Percentiles rank a stretch among this genome's conserved stretches.
Conservation (phyloP, 2,329 filamentous ascomycete genomes). For the Rugonectria rugulosa region DNA sequence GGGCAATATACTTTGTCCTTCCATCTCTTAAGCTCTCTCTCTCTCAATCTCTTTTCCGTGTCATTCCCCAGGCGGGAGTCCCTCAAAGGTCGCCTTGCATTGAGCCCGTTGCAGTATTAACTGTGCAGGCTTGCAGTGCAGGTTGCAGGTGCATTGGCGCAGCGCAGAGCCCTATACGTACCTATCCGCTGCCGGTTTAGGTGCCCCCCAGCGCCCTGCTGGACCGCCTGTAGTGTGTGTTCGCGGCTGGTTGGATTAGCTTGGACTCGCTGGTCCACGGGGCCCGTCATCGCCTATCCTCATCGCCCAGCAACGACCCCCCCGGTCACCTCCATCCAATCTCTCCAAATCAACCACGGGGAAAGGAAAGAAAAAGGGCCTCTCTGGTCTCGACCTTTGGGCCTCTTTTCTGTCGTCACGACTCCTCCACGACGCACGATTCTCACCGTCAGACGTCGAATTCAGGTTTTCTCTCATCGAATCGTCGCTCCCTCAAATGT, state of each 20-base stretch:
- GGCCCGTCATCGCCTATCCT: too few relatives aligned
- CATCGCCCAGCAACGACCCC: conserved; percentile 39
- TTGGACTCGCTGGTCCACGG: conserved; percentile 33
- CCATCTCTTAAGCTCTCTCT: too few relatives aligned
- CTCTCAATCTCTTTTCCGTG: too few relatives aligned
- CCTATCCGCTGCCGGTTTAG: too few relatives aligned
- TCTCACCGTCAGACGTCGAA: not conserved
- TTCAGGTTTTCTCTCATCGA: conserved; percentile 16
- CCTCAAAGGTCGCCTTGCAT: too few relatives aligned
- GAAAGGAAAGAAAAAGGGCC: conserved; percentile 25
- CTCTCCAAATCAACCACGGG: conserved; percentile 21
- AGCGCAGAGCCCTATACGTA: too few relatives aligned
- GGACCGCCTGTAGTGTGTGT: conserved; percentile 13
- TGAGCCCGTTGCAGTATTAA: too few relatives aligned
- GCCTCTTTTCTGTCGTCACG: not conserved
- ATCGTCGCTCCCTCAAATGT: conserved; percentile 41
- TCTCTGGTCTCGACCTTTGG: not conserved
- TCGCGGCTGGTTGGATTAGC: conserved; percentile 12
- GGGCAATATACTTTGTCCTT: conserved; percentile 30
- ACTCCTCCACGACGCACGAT: conserved; percentile 20
- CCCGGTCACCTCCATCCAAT: conserved; percentile 30
- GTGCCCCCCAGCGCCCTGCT: not conserved
- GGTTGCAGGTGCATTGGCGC: too few relatives aligned
- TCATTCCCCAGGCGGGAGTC: too few relatives aligned
- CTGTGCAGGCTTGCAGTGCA: too few relatives aligned